phyloP scores from a whole-genome alignment of 2,329 filamentous ascomycete species.

The Ophiostoma sp. region DNA sequence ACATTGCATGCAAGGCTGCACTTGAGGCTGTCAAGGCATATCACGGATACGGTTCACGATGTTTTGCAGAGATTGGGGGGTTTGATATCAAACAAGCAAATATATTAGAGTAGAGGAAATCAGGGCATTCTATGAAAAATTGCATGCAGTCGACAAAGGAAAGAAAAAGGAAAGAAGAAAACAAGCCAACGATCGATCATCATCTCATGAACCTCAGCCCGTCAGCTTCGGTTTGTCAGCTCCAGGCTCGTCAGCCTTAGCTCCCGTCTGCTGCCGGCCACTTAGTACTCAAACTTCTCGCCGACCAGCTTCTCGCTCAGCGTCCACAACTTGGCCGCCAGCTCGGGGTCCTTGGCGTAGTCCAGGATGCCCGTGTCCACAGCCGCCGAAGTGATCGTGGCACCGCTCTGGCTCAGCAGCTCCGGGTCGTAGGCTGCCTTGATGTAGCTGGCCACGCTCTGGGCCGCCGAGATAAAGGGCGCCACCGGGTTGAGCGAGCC shows the following conservation, averaged over 20 bases:
- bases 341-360: slow-evolving; percentile 30
- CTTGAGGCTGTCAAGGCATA: neutral
- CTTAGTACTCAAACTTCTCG: slow-evolving; percentile 31
- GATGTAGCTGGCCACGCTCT: slow-evolving; percentile 40
- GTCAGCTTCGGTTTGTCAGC: neutral
- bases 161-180: neutral
- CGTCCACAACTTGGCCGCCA: slow-evolving; percentile 45
- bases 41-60: neutral
- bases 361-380: slow-evolving; percentile 38
- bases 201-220: neutral
- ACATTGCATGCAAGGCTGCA: neutral
- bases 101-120: neutral
- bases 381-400: slow-evolving; percentile 1
- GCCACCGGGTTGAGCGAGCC: slow-evolving; percentile 43
- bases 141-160: neutral
- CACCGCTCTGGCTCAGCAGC: slow-evolving; percentile 31
- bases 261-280: no score
- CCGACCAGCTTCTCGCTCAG: slow-evolving; percentile 46
- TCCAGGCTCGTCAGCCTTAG: no score
- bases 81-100: neutral
- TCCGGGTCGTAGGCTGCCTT: slow-evolving; percentile 43
- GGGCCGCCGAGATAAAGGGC: slow-evolving; percentile 32
- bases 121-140: neutral
- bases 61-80: neutral
- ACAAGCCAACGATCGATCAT: neutral